Percentiles rank a stretch among this genome's conserved stretches.
phyloP scores from a whole-genome alignment of 306 rosid genomes.

The Styphnolobium japonicum region DNA sequence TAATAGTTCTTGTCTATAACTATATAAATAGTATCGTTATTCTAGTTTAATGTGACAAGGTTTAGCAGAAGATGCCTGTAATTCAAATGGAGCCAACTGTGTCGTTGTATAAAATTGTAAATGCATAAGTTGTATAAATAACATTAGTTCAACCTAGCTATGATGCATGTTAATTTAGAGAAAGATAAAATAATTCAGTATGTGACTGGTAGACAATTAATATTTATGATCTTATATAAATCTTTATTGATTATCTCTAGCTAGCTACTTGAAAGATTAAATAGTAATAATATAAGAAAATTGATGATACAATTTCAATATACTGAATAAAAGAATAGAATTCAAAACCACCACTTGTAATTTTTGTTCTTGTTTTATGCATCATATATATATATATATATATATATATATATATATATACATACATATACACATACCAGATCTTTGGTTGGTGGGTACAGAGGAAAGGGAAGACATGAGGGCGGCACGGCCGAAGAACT shows the following conservation, averaged over 20 bases:
- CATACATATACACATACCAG: slow-evolving; percentile 32
- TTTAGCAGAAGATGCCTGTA: too few species aligned
- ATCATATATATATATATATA: neutral
- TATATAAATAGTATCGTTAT: neutral
- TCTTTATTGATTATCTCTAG: neutral
- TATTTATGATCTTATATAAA: neutral
- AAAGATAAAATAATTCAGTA: neutral
- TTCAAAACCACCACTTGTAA: neutral
- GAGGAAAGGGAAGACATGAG: slow-evolving; percentile 69
- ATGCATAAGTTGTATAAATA: too few species aligned
- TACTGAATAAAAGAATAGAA: neutral
- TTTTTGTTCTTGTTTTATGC: neutral
- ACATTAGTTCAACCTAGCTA: too few species aligned
- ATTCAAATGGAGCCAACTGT: neutral
- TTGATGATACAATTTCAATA: neutral
- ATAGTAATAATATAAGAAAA: neutral
- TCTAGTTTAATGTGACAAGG: neutral
- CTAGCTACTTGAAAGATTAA: neutral
- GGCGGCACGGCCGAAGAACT: slow-evolving; percentile 76
- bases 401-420: neutral
- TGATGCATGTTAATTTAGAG: neutral
- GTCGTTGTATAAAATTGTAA: neutral
- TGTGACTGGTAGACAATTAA: neutral
- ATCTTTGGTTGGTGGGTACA: slow-evolving; percentile 49
- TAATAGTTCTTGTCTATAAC: neutral